Conservation (phyloP, 129 eudicot species). For the Gnaphalium uliginosum region DNA sequence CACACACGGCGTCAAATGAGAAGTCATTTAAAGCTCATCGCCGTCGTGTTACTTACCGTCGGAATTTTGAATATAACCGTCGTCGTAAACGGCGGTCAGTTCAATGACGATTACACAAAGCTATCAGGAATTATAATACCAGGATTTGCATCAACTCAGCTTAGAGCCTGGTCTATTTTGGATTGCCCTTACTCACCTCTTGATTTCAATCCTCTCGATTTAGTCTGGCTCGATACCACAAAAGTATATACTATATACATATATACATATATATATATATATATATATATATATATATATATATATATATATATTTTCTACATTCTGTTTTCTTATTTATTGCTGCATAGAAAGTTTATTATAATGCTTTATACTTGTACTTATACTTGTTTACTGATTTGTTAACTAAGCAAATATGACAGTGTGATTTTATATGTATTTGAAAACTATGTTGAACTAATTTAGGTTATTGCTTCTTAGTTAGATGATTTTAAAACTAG, state of each 20-base stretch:
- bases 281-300: background rate
- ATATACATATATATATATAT: background rate
- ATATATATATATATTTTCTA: background rate
- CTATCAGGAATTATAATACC: slow-evolving; percentile 89
- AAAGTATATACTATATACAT: too few relatives aligned
- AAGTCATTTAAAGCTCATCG: slow-evolving; percentile 15
- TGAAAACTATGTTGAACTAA: background rate
- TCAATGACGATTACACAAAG: slow-evolving; percentile 48
- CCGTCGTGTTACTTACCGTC: slow-evolving; percentile 36
- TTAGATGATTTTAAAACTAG: background rate
- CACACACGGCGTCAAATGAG: slow-evolving; percentile 23
- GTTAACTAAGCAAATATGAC: slow-evolving; percentile 14
- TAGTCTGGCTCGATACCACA: slow-evolving; percentile 97
- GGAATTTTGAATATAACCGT: slow-evolving; percentile 29
- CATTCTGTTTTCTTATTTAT: background rate
- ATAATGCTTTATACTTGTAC: background rate
- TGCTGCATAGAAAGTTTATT: too few relatives aligned
- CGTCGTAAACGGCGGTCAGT: slow-evolving; percentile 46
- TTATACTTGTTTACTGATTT: background rate
- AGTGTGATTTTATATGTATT: background rate
- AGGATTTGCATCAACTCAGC: slow-evolving; percentile 95
- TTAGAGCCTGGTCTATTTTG: slow-evolving; percentile 92
- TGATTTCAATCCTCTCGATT: slow-evolving; percentile 96
- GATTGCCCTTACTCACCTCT: slow-evolving; percentile 98
- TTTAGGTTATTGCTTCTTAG: background rate